Evolutionary conservation across 2,329 filamentous ascomycete species (phyloP).

Genomic region (Sclerotiophoma versabilis): DNA sequence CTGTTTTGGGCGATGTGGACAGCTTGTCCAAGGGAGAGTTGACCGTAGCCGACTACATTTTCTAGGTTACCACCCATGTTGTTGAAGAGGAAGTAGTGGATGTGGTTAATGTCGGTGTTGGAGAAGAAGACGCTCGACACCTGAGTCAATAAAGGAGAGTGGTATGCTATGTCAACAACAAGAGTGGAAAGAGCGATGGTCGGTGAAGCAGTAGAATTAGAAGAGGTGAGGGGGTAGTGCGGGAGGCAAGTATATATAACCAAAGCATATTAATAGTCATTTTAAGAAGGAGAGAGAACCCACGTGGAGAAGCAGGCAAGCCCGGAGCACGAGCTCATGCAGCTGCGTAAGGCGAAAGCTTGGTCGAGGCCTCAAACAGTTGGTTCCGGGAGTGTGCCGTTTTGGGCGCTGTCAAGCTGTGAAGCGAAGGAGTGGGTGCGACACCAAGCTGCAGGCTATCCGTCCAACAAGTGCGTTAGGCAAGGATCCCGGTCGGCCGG

Average conservation of each 20-base stretch:
- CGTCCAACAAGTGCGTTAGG: constrained; percentile 38
- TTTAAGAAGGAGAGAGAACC: constrained; percentile 40
- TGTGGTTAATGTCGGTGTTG: constrained; percentile 2
- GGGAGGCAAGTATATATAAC: constrained; percentile 39
- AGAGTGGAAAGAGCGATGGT: constrained; percentile 17
- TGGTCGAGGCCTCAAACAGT: constrained; percentile 49
- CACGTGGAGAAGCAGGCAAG: constrained; percentile 47
- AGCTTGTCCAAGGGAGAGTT: constrained; percentile 67
- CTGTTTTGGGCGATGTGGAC: constrained; percentile 79
- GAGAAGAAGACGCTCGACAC: not conserved
- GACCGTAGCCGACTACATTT: constrained; percentile 50
- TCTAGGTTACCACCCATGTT: constrained; percentile 54
- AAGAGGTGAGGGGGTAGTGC: constrained; percentile 27
- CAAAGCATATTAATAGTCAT: constrained; percentile 38
- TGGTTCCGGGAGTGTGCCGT: constrained; percentile 49
- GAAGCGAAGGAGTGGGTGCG: constrained; percentile 47
- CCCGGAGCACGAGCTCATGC: constrained; percentile 45
- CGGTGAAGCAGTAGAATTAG: constrained; percentile 19
- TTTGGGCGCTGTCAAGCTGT: constrained; percentile 50
- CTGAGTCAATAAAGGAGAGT: constrained; percentile 3
- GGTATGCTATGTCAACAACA: constrained; percentile 2
- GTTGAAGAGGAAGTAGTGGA: constrained; percentile 36
- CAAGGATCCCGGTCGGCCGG: constrained; percentile 36
- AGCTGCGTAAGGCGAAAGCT: constrained; percentile 43
- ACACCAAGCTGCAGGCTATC: constrained; percentile 43